phyloP scores from a whole-genome alignment of 768 basidiomycete genomes.

The button mushroom (Agaricus bisporus) region DNA sequence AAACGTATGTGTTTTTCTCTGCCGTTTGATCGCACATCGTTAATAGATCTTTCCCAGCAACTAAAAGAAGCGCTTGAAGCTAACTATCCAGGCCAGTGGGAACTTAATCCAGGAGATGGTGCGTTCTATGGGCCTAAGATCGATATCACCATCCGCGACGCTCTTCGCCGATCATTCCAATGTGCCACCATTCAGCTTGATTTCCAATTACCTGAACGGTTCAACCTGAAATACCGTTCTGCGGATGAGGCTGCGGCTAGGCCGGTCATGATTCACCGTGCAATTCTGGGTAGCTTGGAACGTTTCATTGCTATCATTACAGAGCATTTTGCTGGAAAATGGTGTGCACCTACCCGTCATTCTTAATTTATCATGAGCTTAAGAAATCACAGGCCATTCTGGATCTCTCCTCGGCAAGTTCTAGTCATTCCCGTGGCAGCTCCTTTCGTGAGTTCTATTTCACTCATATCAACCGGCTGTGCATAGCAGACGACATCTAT shows the following conservation, averaged over 20 bases:
- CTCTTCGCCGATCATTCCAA: slow-evolving; percentile 89
- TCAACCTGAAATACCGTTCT: slow-evolving; percentile 88
- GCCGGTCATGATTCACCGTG: slow-evolving; percentile 98
- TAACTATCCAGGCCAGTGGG: slow-evolving; percentile 85
- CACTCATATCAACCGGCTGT: slow-evolving; percentile 9
- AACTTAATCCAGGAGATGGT: slow-evolving; percentile 91
- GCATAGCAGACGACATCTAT: slow-evolving; percentile 5
- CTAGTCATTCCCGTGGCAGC: slow-evolving; percentile 90
- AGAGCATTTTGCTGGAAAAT: slow-evolving; percentile 97
- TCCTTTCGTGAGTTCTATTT: slow-evolving; percentile 61
- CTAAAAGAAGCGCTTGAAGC: slow-evolving; percentile 78
- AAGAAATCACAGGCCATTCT: slow-evolving; percentile 74
- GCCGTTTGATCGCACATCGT: background rate
- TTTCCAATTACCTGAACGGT: slow-evolving; percentile 96
- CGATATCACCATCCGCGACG: slow-evolving; percentile 94
- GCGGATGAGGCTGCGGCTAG: slow-evolving; percentile 68
- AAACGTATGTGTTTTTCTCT: slow-evolving; percentile 37
- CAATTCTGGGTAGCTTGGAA: slow-evolving; percentile 90
- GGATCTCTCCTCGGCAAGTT: slow-evolving; percentile 95
- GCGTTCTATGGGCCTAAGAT: slow-evolving; percentile 99
- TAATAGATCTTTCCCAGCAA: slow-evolving; percentile 46
- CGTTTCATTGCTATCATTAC: slow-evolving; percentile 96
- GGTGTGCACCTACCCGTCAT: slow-evolving; percentile 42
- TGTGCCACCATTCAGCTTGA: slow-evolving; percentile 99
- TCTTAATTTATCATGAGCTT: background rate